These are phyloP conservation scores for Wallacemonas rigidus DNA, from an alignment of 208 protist species.

Conservation along the genomic window DNA sequence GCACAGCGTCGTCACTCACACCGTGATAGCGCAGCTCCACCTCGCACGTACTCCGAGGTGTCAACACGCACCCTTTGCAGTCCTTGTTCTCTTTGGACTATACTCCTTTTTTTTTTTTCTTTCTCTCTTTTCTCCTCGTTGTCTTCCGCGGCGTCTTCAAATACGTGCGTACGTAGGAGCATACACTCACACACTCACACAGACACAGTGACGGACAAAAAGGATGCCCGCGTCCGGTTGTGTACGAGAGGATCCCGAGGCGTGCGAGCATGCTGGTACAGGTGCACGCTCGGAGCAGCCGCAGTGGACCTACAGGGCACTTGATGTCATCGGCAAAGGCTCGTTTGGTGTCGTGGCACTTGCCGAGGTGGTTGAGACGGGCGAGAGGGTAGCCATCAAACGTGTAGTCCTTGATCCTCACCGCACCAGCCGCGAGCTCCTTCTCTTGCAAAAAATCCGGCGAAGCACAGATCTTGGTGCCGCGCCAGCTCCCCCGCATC, in stretches of 20 bases:
- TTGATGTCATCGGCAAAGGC: conserved; percentile 91
- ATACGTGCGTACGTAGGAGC: too few relatives aligned
- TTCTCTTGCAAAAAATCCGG: conserved; percentile 94
- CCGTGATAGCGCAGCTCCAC: too few relatives aligned
- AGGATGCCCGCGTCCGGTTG: neutral
- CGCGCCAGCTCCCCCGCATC: conserved; percentile 63
- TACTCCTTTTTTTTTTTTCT: conserved; percentile 21
- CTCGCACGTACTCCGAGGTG: too few relatives aligned
- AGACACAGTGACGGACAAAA: neutral
- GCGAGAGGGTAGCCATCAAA: conserved; percentile 96
- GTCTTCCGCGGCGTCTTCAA: neutral
- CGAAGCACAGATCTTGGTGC: conserved; percentile 9
- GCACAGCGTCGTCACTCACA: too few relatives aligned
- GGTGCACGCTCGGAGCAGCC: too few relatives aligned
- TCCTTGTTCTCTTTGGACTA: conserved; percentile 7
- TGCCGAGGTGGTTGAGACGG: conserved; percentile 78
- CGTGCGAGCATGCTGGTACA: neutral
- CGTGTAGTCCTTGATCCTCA: conserved; percentile 96
- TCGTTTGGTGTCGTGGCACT: conserved; percentile 97
- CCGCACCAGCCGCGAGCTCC: conserved; percentile 98
- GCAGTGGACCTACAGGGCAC: conserved; percentile 28
- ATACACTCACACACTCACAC: too few relatives aligned
- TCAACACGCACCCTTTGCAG: neutral
- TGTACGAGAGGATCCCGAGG: neutral
- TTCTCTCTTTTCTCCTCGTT: neutral